A percentile compares a stretch with the other conserved stretches of the same genome.
phyloP scores from a whole-genome alignment of 2,329 filamentous ascomycete genomes.

The Cladosporium colombiae region DNA sequence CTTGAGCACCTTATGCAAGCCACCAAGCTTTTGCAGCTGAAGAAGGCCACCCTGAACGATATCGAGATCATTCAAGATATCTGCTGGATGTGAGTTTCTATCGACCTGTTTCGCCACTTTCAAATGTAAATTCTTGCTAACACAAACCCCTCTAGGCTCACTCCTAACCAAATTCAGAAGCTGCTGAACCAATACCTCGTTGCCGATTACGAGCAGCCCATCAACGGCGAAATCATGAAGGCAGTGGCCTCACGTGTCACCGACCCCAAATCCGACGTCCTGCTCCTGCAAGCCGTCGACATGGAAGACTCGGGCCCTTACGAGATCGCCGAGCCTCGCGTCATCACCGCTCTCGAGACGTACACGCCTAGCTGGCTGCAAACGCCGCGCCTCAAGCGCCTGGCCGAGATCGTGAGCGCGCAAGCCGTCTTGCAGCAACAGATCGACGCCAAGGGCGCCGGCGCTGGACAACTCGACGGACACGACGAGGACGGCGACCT shows the following conservation, averaged over 20 bases:
- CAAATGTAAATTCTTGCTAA: not conserved
- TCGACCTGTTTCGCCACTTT: not conserved
- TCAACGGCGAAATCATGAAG: constrained; percentile 99
- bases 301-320: constrained; percentile 99
- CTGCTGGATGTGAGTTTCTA: constrained; percentile 87
- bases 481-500: constrained; percentile 17
- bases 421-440: constrained; percentile 83
- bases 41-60: constrained; percentile 98
- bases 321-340: constrained; percentile 94
- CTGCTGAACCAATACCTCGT: constrained; percentile 97
- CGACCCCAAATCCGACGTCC: constrained; percentile 89
- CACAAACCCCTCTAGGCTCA: constrained; percentile 63
- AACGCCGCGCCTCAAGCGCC: constrained; percentile 89
- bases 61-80: constrained; percentile 99
- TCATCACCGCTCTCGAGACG: constrained; percentile 94
- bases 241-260: constrained; percentile 95
- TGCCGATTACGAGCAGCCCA: constrained; percentile 97
- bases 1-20: constrained; percentile 99
- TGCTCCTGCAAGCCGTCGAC: constrained; percentile 90
- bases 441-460: constrained; percentile 17
- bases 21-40: constrained; percentile 94
- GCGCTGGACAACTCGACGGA: constrained; percentile 4
- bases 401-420: constrained; percentile 96
- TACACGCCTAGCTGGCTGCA: constrained; percentile 98
- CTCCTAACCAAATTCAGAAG: constrained; percentile 98